A percentile compares a stretch with the other conserved stretches of the same genome.
Evolutionary conservation across 1,139 yeast genomes (phyloP).

Genomic region (Zygoascus sp.): DNA sequence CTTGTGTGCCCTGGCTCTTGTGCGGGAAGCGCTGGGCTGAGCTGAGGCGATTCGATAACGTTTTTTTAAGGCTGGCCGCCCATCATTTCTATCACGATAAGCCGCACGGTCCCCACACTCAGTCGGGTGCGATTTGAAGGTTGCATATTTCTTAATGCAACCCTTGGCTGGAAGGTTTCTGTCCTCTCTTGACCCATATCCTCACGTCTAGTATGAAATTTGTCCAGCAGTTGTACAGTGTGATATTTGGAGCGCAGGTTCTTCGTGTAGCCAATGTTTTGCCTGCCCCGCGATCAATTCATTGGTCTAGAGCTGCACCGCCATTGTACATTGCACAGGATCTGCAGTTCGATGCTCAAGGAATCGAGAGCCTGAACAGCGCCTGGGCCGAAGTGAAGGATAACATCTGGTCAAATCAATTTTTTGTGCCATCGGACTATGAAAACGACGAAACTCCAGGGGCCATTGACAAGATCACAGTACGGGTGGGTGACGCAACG

Average conservation of each 20-base stretch:
- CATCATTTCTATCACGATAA: neutral
- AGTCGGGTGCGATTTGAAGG: neutral
- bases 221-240: neutral
- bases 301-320: conserved; percentile 7
- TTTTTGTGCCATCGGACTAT: neutral
- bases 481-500: conserved; percentile 27
- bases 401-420: conserved; percentile 1
- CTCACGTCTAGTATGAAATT: conserved; percentile 4
- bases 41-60: too few species aligned
- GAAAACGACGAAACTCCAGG: neutral
- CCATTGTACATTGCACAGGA: conserved; percentile 2
- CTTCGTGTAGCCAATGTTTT: conserved; percentile 6
- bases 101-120: neutral
- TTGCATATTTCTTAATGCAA: neutral
- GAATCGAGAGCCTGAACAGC: neutral
- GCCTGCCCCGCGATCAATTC: conserved; percentile 9
- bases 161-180: neutral
- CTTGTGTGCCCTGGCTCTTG: too few species aligned
- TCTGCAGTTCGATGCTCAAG: conserved; percentile 2
- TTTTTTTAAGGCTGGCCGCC: too few species aligned
- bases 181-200: neutral
- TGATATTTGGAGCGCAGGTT: neutral
- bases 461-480: neutral
- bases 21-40: too few species aligned
- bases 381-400: conserved; percentile 6